phyloP scores from a whole-genome alignment of 2,329 filamentous ascomycete species.

The Annulohypoxylon truncatum region DNA sequence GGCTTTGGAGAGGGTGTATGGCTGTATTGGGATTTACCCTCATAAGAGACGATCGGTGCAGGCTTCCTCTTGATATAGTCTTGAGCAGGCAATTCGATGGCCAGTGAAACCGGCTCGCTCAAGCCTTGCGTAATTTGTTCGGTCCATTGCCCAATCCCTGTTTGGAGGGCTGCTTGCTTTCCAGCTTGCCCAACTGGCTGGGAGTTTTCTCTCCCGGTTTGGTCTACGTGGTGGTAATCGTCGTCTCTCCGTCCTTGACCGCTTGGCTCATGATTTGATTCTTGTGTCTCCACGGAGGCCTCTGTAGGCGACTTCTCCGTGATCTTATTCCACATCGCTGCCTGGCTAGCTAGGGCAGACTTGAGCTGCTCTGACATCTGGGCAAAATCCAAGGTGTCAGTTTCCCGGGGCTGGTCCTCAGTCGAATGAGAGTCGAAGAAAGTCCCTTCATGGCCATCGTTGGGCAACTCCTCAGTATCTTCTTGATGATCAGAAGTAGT shows the following conservation, averaged over 20 bases:
- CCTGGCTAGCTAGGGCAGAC: slow-evolving; percentile 42
- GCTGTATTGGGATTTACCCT: slow-evolving; percentile 20
- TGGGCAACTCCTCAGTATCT: background rate
- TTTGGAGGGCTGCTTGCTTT: background rate
- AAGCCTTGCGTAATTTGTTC: background rate
- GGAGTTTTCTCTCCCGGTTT: background rate
- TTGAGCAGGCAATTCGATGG: slow-evolving; percentile 40
- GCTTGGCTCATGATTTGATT: background rate
- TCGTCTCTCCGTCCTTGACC: slow-evolving; percentile 5
- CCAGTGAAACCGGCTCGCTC: background rate
- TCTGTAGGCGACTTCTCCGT: slow-evolving; percentile 6
- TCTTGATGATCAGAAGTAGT: background rate
- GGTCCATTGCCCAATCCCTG: slow-evolving; percentile 14
- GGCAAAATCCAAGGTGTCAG: slow-evolving; percentile 18
- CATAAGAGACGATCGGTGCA: slow-evolving; percentile 31
- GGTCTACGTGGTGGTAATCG: background rate
- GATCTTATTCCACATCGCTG: slow-evolving; percentile 38
- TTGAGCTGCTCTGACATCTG: slow-evolving; percentile 42
- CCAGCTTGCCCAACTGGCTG: slow-evolving; percentile 1
- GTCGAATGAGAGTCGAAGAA: background rate
- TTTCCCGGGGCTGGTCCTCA: slow-evolving; percentile 14
- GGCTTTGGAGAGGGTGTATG: slow-evolving; percentile 39
- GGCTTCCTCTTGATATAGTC: slow-evolving; percentile 41
- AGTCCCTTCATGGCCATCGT: slow-evolving; percentile 10
- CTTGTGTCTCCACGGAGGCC: slow-evolving; percentile 3